Evolutionary conservation across 805 yeast species (phyloP).

Genomic region (Zygoascus biomembranicola): DNA sequence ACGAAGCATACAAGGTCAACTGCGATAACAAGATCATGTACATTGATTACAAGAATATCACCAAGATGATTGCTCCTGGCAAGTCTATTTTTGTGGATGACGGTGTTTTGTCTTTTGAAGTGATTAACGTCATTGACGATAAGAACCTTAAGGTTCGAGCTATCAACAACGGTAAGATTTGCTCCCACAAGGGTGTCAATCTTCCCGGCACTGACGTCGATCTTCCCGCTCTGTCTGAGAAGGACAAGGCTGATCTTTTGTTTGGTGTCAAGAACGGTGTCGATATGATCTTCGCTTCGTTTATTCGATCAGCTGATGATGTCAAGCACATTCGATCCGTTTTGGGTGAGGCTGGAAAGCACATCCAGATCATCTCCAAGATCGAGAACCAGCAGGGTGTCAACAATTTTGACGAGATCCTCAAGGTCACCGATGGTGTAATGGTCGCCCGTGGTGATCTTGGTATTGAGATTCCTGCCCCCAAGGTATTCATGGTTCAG

Average conservation of each 20-base stretch:
- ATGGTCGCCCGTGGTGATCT: constrained; percentile 99
- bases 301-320: constrained; percentile 92
- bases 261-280: constrained; percentile 97
- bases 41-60: constrained; percentile 92
- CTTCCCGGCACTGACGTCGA: constrained; percentile 98
- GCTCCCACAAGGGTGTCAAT: constrained; percentile 98
- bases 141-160: constrained; percentile 79
- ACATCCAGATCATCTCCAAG: constrained; percentile 93
- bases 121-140: constrained; percentile 70
- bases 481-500: constrained; percentile 97
- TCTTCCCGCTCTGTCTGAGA: constrained; percentile 94
- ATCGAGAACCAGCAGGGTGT: constrained; percentile 99
- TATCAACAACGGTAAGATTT: constrained; percentile 90
- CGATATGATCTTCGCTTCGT: constrained; percentile 97
- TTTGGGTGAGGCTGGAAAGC: constrained; percentile 93
- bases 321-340: constrained; percentile 85
- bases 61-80: constrained; percentile 85
- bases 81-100: constrained; percentile 92
- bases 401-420: constrained; percentile 96
- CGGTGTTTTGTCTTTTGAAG: constrained; percentile 95
- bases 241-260: constrained; percentile 84
- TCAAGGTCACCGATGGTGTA: constrained; percentile 94
- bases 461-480: constrained; percentile 99
- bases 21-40: constrained; percentile 79
- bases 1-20: constrained; percentile 60